Evolutionary conservation across 2,329 filamentous ascomycete genomes (phyloP).

Genomic region (Ploettnerulaceae sp.): DNA sequence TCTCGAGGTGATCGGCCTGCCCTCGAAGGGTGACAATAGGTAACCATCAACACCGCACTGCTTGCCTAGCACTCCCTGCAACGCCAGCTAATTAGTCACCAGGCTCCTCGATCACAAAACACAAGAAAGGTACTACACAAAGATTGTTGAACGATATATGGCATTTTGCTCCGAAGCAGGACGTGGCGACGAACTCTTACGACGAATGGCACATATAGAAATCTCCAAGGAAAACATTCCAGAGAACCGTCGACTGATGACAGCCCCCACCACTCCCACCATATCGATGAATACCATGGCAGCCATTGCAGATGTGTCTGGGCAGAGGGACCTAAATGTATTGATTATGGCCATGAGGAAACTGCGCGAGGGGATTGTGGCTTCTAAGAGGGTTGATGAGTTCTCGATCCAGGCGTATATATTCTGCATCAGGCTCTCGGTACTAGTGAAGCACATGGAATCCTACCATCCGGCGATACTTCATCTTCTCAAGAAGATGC

Average conservation of each 20-base stretch:
- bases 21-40: conserved; percentile 88
- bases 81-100: not conserved
- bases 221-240: conserved; percentile 21
- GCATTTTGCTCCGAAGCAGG: conserved; percentile 75
- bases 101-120: conserved; percentile 69
- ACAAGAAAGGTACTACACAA: conserved; percentile 82
- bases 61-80: not conserved
- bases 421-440: conserved; percentile 80
- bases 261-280: conserved; percentile 3
- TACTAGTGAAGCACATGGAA: conserved; percentile 76
- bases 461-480: conserved; percentile 86
- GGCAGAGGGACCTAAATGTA: conserved; percentile 57
- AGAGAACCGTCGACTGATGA: conserved; percentile 21
- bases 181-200: conserved; percentile 66
- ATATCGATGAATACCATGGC: conserved; percentile 11
- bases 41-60: conserved; percentile 36
- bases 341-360: conserved; percentile 85
- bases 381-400: conserved; percentile 66
- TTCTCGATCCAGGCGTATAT: conserved; percentile 89
- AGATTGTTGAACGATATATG: conserved; percentile 85
- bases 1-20: conserved; percentile 75
- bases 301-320: conserved; percentile 17
- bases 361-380: conserved; percentile 83
- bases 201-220: conserved; percentile 61
- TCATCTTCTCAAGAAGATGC: conserved; percentile 69